Evolutionary conservation across 768 basidiomycete species (phyloP).

Genomic region (Kwoniella heveanensis): DNA sequence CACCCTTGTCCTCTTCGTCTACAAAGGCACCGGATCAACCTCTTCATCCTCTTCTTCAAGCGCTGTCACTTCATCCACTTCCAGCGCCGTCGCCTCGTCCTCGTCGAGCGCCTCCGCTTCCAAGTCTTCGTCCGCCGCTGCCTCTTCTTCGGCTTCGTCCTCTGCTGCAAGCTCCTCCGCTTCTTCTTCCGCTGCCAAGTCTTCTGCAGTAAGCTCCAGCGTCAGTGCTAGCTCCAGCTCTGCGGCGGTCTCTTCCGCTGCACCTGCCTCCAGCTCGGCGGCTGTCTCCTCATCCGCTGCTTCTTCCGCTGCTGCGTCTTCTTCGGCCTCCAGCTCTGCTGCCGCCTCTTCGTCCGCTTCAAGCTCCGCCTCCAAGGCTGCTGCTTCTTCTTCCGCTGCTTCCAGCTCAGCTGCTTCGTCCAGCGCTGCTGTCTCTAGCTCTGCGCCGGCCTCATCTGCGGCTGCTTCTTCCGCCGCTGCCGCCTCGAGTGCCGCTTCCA

Average conservation of each 20-base stretch:
- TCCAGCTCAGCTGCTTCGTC: slow-evolving; percentile 2
- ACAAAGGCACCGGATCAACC: slow-evolving; percentile 4
- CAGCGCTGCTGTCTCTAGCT: slow-evolving; percentile 3
- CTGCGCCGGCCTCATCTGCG: slow-evolving; percentile 1
- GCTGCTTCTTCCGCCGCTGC: slow-evolving; percentile 5
- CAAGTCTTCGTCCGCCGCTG: neutral
- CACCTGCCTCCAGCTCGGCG: neutral
- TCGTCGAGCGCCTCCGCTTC: neutral
- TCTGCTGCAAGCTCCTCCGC: neutral
- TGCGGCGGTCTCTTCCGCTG: neutral
- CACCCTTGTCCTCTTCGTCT: slow-evolving; percentile 6
- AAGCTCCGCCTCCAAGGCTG: neutral
- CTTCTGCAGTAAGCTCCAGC: neutral
- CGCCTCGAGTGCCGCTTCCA: neutral
- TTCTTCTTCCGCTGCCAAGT: neutral
- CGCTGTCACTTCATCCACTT: neutral
- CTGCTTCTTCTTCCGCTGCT: neutral
- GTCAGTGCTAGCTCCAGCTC: neutral
- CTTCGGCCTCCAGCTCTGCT: neutral
- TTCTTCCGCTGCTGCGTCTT: slow-evolving; percentile 1
- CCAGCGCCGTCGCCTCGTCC: neutral
- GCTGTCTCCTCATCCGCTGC: neutral
- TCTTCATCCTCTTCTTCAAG: neutral
- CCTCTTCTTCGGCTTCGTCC: neutral
- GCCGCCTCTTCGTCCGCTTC: slow-evolving; percentile 3